Evolutionary conservation across 805 yeast species (phyloP), one percentile per base, ranked within the genome.

Genomic region (Debaryomyces castellii): DNA sequence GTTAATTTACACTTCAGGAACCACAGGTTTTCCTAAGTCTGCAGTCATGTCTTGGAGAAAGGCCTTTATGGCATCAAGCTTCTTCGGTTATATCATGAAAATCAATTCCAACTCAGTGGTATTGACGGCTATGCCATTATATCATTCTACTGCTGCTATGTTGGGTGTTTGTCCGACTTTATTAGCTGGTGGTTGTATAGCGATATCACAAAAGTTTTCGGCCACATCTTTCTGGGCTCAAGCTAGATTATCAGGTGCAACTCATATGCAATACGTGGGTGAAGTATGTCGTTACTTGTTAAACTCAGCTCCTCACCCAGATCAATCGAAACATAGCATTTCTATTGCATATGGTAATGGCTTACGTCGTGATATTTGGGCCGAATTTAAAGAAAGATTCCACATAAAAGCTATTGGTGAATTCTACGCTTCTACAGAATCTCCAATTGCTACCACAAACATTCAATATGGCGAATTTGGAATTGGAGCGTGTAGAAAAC

Each of bases 31-130:
- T 50, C 97, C 98, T 12, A 91, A 91, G 64, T 87, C 97, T 4
- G 97, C 96, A 1, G 85, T 87, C 45, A 83, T 91, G 83, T 84
- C 94, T 4, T 90, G 97, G 97, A 77, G 89, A 57, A 91, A 90
- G 64, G 78, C 87, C 5, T 78, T 76, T 39, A 72, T 86, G 71
- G 96, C 96, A 1, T 69, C 89, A 1, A 65, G 75, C 2, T 60
- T 88, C 21, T 90, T 89, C 59, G 88, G 89, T 1, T 76, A 76
- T 51, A 83, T 88, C 35, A 77, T 86, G 69, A 77, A 81, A 48
- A 73, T 89, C 53, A 63, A 69, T n/a, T 50, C 63, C 5, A 60
- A 69, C 3, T 80, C 87, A 12, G 78, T 76, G 10, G 83, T 89
- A 8, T 87, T 86, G 68, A 88, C 96, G 0, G 88, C 96, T 1